A percentile compares a stretch with the other conserved stretches of the same genome.
Evolutionary conservation across 257 asterid genomes (phyloP).

Genomic region (Schizonepeta tenuifolia): DNA sequence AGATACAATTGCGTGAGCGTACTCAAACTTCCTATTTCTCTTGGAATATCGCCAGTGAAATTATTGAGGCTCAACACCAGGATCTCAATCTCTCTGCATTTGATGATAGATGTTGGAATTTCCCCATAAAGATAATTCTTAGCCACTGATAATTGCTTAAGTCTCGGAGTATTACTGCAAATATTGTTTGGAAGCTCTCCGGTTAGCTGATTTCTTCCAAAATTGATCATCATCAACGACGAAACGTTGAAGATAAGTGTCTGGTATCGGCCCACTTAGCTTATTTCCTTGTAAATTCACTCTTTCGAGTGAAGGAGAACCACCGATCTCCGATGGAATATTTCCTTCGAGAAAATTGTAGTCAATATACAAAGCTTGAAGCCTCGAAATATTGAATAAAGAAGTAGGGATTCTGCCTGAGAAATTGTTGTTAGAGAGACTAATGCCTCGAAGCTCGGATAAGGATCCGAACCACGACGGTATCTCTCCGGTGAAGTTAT

Average conservation of each 20-base stretch:
- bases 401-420: slow-evolving; percentile 14
- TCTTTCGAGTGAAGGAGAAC: too few species aligned
- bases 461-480: slow-evolving; percentile 20
- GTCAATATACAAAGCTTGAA: neutral
- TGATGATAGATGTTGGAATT: slow-evolving; percentile 41
- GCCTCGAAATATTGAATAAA: slow-evolving; percentile 13
- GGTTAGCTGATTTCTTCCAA: neutral
- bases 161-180: neutral
- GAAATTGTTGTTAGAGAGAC: slow-evolving; percentile 12
- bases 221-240: neutral
- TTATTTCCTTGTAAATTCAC: neutral
- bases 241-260: slow-evolving; percentile 18
- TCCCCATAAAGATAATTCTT: slow-evolving; percentile 20
- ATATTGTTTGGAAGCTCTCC: too few species aligned
- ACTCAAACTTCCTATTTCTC: neutral
- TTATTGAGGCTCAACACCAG: neutral
- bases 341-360: slow-evolving; percentile 32
- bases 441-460: slow-evolving; percentile 13
- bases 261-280: neutral
- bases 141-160: neutral
- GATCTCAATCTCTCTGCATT: slow-evolving; percentile 21
- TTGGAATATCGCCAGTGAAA: neutral
- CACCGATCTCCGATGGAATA: slow-evolving; percentile 41
- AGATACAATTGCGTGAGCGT: too few species aligned
- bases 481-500: slow-evolving; percentile 30